These are phyloP conservation scores for Logfia minima DNA, from an alignment of 129 eudicot species.

Conservation along the genomic window DNA sequence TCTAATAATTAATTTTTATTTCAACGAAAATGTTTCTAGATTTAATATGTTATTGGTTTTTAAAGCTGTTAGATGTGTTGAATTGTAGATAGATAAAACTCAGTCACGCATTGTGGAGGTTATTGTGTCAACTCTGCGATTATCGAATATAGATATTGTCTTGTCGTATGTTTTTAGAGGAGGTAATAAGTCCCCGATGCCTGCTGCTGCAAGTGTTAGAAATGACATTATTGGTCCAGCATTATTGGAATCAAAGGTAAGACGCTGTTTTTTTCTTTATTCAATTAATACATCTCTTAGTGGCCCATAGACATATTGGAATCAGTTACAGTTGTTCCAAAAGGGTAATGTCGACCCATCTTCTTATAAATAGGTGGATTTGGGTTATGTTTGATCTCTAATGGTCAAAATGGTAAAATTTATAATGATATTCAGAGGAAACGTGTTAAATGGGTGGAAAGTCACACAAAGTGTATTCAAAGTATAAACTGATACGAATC, in stretches of 20 bases:
- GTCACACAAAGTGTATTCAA: background rate
- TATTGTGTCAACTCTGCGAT: slow-evolving; percentile 67
- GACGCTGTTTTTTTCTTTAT: slow-evolving; percentile 12
- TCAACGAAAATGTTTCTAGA: background rate
- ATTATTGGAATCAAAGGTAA: slow-evolving; percentile 69
- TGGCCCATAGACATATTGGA: background rate
- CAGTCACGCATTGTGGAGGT: slow-evolving; percentile 66
- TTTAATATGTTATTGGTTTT: background rate
- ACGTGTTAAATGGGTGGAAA: background rate
- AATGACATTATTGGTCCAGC: slow-evolving; percentile 83
- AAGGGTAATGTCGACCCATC: background rate
- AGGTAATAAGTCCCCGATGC: slow-evolving; percentile 57
- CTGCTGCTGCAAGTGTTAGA: slow-evolving; percentile 62
- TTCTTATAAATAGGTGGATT: background rate
- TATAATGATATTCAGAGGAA: background rate
- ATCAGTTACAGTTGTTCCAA: background rate
- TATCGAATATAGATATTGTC: slow-evolving; percentile 81
- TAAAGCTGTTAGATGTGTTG: background rate
- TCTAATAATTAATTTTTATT: background rate
- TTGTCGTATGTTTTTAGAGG: slow-evolving; percentile 60
- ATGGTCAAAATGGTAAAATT: background rate
- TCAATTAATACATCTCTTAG: too few species aligned
- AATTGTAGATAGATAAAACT: slow-evolving; percentile 67
- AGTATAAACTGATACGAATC: background rate
- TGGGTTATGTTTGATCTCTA: background rate